Evolutionary conservation across 441 rosid species (phyloP), one percentile per base, ranked within the genome.

Genomic region (Populus hybrid): DNA sequence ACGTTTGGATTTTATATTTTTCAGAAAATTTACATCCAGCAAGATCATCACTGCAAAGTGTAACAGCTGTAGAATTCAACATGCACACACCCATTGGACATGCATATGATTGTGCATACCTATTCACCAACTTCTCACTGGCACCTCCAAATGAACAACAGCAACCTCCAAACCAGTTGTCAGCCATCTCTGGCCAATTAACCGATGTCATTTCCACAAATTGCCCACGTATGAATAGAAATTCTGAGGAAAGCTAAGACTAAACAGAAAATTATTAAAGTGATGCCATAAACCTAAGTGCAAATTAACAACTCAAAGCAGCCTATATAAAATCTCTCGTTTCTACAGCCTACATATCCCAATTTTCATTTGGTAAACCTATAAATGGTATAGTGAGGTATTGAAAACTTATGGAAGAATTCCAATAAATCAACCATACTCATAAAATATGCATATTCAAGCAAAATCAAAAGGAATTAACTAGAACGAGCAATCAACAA

Each of bases 81-180:
- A 90, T 80, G 82, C 99, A 91, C 53, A 83, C 73, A 42, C 94
- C 94, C 71, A 79, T 80, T 36, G 82, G 64, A 82, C 95, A 91
- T 26, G 78, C 69, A 84, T 86, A 91, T 69, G 89, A 84, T 74
- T 88, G 85, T 18, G 94, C 95, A 76, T 86, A 95, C 69, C 82
- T 92, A 73, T 83, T 85, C 23, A 91, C 97, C 79, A 95, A 81
- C 83, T 91, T 91, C 87, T 95, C 98, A 81, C 98, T 90, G 64
- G 87, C 76, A 18, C 90, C 95, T 16, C 97, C 99, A 86, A 93
- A 95, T 6, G 99, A 92, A 83, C 97, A 94, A 79, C 97, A 95
- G 75, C 97, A 92, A 76, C 57, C 85, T 80, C 95, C 99, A 89
- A 95, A 95, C 99, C 99, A 95, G 79, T 92, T 95, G 88, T 95